Conservation (phyloP, 257 asterid species). For the Nyctanthes arbortristis region DNA sequence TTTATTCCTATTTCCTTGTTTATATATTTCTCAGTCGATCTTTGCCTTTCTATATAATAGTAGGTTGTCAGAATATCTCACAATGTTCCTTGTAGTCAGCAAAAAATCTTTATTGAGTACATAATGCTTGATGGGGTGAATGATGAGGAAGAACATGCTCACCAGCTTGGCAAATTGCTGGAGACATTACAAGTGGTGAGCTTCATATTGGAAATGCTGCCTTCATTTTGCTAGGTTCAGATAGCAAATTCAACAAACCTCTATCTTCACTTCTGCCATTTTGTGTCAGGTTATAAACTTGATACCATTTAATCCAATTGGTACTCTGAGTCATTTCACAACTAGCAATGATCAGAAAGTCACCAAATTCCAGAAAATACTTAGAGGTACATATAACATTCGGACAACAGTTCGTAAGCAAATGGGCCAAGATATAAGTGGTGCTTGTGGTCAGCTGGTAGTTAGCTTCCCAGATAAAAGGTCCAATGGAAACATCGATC, state of each 20-base stretch:
- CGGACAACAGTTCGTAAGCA: constrained; percentile 91
- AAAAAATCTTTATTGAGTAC: constrained; percentile 90
- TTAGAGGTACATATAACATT: constrained; percentile 73
- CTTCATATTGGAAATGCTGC: constrained; percentile 3
- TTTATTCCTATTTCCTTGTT: neutral
- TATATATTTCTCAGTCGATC: neutral
- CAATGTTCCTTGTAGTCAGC: constrained; percentile 65
- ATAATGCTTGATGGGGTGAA: constrained; percentile 96
- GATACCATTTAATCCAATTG: constrained; percentile 97
- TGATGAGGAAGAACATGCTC: constrained; percentile 88
- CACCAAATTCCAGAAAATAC: constrained; percentile 65
- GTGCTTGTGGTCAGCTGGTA: constrained; percentile 98
- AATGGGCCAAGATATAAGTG: constrained; percentile 99
- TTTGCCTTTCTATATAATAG: neutral
- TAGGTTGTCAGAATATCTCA: constrained; percentile 32
- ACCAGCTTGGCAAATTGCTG: constrained; percentile 87
- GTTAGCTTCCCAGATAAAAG: constrained; percentile 47
- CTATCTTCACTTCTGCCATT: constrained; percentile 14
- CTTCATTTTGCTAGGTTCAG: constrained; percentile 2
- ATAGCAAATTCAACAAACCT: constrained; percentile 3
- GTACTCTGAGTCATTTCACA: constrained; percentile 60
- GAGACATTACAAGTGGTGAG: constrained; percentile 73
- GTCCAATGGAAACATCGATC: constrained; percentile 32
- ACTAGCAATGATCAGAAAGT: constrained; percentile 71
- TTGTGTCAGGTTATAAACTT: constrained; percentile 79